Evolutionary conservation across 2,329 filamentous ascomycete species (phyloP), one percentile per base, ranked within the genome.

Genomic region (Diaporthe destruens): DNA sequence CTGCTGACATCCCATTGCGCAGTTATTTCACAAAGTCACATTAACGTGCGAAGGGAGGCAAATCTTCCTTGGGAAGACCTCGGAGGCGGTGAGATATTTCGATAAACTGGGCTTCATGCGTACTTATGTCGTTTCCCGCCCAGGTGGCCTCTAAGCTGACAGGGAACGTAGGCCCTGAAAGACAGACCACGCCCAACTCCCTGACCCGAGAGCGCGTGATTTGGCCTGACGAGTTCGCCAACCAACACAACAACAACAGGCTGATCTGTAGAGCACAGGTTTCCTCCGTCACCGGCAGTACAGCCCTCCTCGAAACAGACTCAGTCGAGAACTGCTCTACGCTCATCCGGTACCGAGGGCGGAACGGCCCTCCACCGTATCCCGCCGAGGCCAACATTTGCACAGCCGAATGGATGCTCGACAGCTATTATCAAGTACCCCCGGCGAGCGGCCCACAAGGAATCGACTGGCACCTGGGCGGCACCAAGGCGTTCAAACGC

Each of bases 371-470:
- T 29, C 56, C 56, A n/a, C 29, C n/a, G 8, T 61, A 23, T 44
- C 36, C 56, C 1, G 14, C 56, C 12, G 56, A 61, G 56, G 56
- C 23, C 56, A 61, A 61, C 56, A 34, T n/a, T n/a, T n/a, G n/a
- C n/a, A n/a, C 36, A 16, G 56, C 56, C 9, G 56, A 61, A 20
- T 61, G 36, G 36, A 61, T 61, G 56, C 36, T 61, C n/a, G 56
- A 61, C 20, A 23, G n/a, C n/a, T n/a, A n/a, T 44, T 23, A 44
- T 44, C 36, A 44, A 29, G 6, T n/a, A n/a, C 36, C 36, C 2
- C n/a, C 56, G 7, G n/a, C 20, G 23, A n/a, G 42, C 25, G 56
- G 56, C 25, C 29, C 23, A 2, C 14, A 44, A 20, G 23, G 36
- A 12, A 44, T 44, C 11, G 56, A 61, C 56, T 61, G 56, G 56